phyloP scores from a whole-genome alignment of 257 asterid genomes.

The Solanum paucissectum region DNA sequence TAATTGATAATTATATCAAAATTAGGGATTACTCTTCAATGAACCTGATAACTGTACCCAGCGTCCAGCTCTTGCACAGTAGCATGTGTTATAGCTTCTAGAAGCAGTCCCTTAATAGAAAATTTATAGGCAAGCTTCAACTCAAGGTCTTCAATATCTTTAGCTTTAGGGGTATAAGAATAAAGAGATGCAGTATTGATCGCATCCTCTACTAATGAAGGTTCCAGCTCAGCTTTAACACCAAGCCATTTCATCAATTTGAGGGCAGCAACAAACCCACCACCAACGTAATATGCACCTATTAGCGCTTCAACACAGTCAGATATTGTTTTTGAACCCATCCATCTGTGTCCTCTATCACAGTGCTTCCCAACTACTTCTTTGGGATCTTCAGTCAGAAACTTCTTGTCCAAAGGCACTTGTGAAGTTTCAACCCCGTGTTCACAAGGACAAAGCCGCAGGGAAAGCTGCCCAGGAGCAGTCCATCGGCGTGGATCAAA shows the following conservation, averaged over 20 bases:
- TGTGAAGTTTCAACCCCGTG: conserved; percentile 57
- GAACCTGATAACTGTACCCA: conserved; percentile 56
- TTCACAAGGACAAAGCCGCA: conserved; percentile 55
- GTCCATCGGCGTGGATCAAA: conserved; percentile 87
- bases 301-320: conserved; percentile 93
- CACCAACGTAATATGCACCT: conserved; percentile 90
- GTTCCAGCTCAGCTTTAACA: conserved; percentile 44
- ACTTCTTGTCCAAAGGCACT: conserved; percentile 59
- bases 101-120: conserved; percentile 63
- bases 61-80: conserved; percentile 32
- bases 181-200: conserved; percentile 51
- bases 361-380: conserved; percentile 64
- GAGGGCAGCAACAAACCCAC: conserved; percentile 66
- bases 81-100: conserved; percentile 84
- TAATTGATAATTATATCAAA: neutral
- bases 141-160: conserved; percentile 48
- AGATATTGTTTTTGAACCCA: conserved; percentile 75
- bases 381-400: conserved; percentile 40
- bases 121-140: conserved; percentile 54
- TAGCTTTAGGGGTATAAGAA: conserved; percentile 41
- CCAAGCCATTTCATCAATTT: conserved; percentile 82
- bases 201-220: conserved; percentile 49
- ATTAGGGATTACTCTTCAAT: neutral
- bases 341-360: conserved; percentile 90
- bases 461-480: conserved; percentile 82